Conservation (phyloP, 208 protist species). For the Leishmania martiniquensis region DNA sequence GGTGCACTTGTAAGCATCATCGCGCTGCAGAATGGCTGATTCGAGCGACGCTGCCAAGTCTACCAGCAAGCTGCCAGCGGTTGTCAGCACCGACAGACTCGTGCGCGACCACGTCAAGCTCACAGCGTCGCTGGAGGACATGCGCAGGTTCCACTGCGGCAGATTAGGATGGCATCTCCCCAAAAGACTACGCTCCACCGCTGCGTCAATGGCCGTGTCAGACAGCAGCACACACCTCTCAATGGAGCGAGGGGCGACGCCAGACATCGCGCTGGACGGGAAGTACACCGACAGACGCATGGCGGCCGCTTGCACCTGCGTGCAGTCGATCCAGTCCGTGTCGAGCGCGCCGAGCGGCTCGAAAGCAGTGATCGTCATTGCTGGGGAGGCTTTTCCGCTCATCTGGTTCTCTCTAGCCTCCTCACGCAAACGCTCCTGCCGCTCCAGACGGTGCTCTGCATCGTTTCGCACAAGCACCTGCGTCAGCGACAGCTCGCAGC, state of each 20-base stretch:
- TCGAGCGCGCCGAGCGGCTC: constrained; percentile 9
- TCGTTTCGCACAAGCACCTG: constrained; percentile 23
- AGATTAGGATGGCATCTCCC: constrained; percentile 18
- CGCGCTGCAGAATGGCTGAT: not conserved
- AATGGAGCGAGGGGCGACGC: not conserved
- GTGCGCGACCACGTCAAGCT: constrained; percentile 29
- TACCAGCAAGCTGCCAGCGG: constrained; percentile 13
- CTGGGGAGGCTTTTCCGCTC: not conserved
- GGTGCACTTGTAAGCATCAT: not conserved
- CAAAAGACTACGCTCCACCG: constrained; percentile 27
- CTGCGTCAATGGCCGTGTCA: constrained; percentile 13
- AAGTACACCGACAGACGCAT: constrained; percentile 20
- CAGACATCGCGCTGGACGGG: not conserved
- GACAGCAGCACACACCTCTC: not conserved
- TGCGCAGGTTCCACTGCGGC: constrained; percentile 18
- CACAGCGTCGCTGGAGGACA: constrained; percentile 14
- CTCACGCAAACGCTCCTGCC: constrained; percentile 14
- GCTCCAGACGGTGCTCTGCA: constrained; percentile 16
- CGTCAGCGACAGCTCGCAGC: constrained; percentile 20
- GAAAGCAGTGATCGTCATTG: not conserved
- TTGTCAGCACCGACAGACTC: constrained; percentile 27
- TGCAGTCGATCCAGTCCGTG: constrained; percentile 33
- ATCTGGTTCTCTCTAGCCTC: not conserved
- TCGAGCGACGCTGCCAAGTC: constrained; percentile 20
- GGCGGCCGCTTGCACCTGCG: constrained; percentile 3